These are phyloP conservation scores for Fusarium agapanthi DNA, from an alignment of 2,329 filamentous ascomycete species.

Conservation along the genomic window DNA sequence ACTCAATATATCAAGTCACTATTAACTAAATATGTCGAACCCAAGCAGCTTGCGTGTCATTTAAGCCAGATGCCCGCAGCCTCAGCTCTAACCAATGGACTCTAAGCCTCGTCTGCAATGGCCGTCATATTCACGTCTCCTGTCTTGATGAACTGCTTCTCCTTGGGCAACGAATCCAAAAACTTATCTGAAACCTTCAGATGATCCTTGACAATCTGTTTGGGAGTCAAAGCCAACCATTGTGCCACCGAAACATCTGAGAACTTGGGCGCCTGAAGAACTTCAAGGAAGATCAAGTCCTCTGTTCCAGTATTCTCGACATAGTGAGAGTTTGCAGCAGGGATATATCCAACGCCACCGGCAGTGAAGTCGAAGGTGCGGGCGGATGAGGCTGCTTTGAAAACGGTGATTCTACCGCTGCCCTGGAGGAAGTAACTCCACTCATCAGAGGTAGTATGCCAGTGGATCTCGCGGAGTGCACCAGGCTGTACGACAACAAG, in stretches of 20 bases:
- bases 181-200: conserved; percentile 11
- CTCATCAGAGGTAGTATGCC: conserved; percentile 13
- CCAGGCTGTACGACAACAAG: conserved; percentile 6
- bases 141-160: conserved; percentile 7
- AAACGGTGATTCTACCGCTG: not conserved
- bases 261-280: conserved; percentile 9
- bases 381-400: not conserved
- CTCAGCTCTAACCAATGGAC: not conserved
- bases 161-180: conserved; percentile 8
- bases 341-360: conserved; percentile 5
- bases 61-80: too few species aligned
- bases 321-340: conserved; percentile 10
- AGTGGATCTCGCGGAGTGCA: conserved; percentile 8
- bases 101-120: not conserved
- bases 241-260: conserved; percentile 10
- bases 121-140: conserved; percentile 7
- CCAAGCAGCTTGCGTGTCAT: too few species aligned
- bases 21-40: too few species aligned
- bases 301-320: conserved; percentile 10
- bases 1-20: too few species aligned
- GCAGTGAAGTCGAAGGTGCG: conserved; percentile 13
- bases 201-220: conserved; percentile 13
- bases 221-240: conserved; percentile 10
- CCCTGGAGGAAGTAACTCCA: conserved; percentile 19
- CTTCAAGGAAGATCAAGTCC: conserved; percentile 14